Evolutionary conservation across 176 grass and related monocot genomes (phyloP).

Genomic region (Oryza brachyantha): DNA sequence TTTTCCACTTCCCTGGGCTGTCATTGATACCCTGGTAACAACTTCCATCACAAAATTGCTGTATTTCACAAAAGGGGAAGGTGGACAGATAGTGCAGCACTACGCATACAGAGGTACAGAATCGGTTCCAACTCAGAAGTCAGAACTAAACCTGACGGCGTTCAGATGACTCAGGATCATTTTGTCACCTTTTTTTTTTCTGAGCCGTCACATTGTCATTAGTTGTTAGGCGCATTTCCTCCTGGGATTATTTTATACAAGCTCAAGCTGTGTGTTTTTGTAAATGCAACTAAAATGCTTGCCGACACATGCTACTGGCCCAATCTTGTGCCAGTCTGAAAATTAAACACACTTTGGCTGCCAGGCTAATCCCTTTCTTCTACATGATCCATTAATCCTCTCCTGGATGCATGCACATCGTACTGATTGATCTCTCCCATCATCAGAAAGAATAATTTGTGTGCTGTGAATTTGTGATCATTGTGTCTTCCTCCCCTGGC

Average conservation of each 20-base stretch:
- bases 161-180: not conserved
- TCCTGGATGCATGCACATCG: not conserved
- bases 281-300: not conserved
- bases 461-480: too few relatives aligned
- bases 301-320: not conserved
- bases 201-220: not conserved
- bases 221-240: not conserved
- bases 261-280: not conserved
- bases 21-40: not conserved
- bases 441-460: not conserved
- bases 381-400: not conserved
- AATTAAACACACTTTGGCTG: not conserved
- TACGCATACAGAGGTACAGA: not conserved
- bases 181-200: not conserved
- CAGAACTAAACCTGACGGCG: not conserved
- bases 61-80: not conserved
- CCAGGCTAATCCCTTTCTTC: not conserved
- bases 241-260: not conserved
- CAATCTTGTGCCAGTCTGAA: not conserved
- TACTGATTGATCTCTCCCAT: too few relatives aligned
- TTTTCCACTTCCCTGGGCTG: not conserved
- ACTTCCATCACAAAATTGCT: not conserved
- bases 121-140: slow-evolving; percentile 5
- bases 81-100: slow-evolving; percentile 16
- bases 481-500: not conserved